phyloP scores from a whole-genome alignment of 768 basidiomycete genomes.

The Kwoniella europaea region DNA sequence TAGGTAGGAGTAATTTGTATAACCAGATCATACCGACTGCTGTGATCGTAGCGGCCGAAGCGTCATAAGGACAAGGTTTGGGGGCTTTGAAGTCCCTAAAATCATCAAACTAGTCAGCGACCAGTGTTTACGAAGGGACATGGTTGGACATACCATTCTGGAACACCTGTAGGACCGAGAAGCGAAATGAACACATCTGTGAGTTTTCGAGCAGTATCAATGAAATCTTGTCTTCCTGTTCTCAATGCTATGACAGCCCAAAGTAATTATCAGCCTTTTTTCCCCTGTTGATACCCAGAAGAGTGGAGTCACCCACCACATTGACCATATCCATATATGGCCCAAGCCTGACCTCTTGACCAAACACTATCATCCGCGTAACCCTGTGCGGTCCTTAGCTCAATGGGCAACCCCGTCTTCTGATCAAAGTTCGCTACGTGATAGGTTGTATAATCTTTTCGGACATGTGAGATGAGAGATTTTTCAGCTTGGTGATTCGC shows the following conservation, averaged over 20 bases:
- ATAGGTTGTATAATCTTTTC: constrained; percentile 43
- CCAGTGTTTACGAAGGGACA: neutral
- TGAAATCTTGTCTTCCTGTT: constrained; percentile 48
- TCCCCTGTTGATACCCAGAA: neutral
- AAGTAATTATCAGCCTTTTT: neutral
- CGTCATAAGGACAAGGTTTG: constrained; percentile 46
- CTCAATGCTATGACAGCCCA: constrained; percentile 28
- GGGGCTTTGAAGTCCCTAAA: constrained; percentile 47
- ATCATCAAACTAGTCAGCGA: neutral
- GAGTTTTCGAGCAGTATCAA: constrained; percentile 35
- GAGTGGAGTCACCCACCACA: constrained; percentile 34
- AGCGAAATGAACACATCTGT: constrained; percentile 41
- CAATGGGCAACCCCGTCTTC: constrained; percentile 33
- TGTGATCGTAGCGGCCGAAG: constrained; percentile 44
- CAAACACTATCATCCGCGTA: constrained; percentile 47
- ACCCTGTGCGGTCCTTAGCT: constrained; percentile 41
- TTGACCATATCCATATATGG: constrained; percentile 49
- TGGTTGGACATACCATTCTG: constrained; percentile 40
- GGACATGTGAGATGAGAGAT: constrained; percentile 35
- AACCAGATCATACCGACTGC: constrained; percentile 45
- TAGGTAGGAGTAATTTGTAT: constrained; percentile 31
- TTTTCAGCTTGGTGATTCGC: constrained; percentile 46
- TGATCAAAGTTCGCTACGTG: constrained; percentile 51
- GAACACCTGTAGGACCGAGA: constrained; percentile 40
- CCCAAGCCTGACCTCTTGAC: constrained; percentile 52